Conservation (phyloP, 768 basidiomycete species). For the Tylopilus vinaceipallidus region DNA sequence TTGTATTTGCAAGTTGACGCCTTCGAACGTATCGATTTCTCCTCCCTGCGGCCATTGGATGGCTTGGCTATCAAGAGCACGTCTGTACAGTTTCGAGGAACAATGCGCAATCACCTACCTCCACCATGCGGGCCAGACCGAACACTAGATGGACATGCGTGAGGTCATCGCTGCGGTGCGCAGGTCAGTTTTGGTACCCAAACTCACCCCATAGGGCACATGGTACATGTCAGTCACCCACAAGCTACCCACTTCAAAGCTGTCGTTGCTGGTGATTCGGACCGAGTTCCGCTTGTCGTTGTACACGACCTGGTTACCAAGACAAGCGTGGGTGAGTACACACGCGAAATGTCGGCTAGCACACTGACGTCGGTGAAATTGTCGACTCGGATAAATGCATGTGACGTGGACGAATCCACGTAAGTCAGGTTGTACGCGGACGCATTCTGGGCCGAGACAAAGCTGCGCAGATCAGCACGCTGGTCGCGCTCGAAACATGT, state of each 20-base stretch:
- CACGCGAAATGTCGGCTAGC: background rate
- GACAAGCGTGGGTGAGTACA: background rate
- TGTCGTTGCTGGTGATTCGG: conserved; percentile 56
- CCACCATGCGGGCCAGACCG: conserved; percentile 70
- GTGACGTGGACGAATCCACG: conserved; percentile 60
- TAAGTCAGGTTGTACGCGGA: conserved; percentile 53
- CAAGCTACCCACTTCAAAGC: conserved; percentile 56
- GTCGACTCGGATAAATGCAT: conserved; percentile 77
- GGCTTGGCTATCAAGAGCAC: conserved; percentile 39
- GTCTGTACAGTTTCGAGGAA: background rate
- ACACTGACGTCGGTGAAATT: conserved; percentile 53
- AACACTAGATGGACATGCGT: conserved; percentile 44
- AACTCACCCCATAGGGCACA: conserved; percentile 58
- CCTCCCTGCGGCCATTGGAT: conserved; percentile 61
- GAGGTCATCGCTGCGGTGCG: conserved; percentile 1
- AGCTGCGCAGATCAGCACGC: conserved; percentile 35
- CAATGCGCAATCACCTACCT: conserved; percentile 19
- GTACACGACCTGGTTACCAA: conserved; percentile 25
- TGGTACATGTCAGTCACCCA: conserved; percentile 67
- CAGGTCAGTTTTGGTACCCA: background rate
- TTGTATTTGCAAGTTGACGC: conserved; percentile 61
- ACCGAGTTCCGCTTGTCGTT: conserved; percentile 66
- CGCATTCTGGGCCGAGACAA: conserved; percentile 44
- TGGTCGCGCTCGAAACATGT: background rate
- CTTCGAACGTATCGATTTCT: conserved; percentile 82